These are phyloP conservation scores for Trichoderma arundinaceum DNA, from an alignment of 2,329 filamentous ascomycete species.

Conservation along the genomic window DNA sequence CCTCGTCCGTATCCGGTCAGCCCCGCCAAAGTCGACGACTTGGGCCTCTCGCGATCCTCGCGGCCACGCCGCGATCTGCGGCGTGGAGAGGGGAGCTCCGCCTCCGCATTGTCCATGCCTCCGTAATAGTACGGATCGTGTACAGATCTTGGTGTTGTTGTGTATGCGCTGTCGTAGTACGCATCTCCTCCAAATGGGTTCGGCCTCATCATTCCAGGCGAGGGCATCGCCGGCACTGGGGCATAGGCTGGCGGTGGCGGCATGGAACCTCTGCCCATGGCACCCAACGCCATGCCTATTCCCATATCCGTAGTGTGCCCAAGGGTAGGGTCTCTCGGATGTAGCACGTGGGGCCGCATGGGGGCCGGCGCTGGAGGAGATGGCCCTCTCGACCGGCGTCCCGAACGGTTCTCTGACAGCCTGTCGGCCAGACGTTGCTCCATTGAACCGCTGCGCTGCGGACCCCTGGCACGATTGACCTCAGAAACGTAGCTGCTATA, in stretches of 20 bases:
- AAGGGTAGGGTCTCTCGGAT: slow-evolving; percentile 19
- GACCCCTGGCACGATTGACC: slow-evolving; percentile 51
- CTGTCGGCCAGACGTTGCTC: slow-evolving; percentile 59
- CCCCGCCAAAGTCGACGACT: slow-evolving; percentile 54
- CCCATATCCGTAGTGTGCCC: slow-evolving; percentile 27
- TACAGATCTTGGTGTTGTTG: slow-evolving; percentile 39
- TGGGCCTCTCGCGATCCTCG: slow-evolving; percentile 40
- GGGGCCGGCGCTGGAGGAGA: slow-evolving; percentile 30
- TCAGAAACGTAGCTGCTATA: slow-evolving; percentile 48
- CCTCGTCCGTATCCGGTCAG: slow-evolving; percentile 53
- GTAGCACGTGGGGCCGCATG: slow-evolving; percentile 34
- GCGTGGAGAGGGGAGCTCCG: slow-evolving; percentile 39
- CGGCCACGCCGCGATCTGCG: slow-evolving; percentile 39
- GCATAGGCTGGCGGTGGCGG: slow-evolving; percentile 43
- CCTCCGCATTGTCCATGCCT: slow-evolving; percentile 34
- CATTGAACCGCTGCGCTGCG: slow-evolving; percentile 50
- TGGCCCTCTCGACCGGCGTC: slow-evolving; percentile 27
- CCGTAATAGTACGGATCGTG: slow-evolving; percentile 30
- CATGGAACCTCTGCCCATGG: slow-evolving; percentile 28
- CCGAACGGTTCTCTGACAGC: slow-evolving; percentile 52
- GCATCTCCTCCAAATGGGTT: slow-evolving; percentile 35
- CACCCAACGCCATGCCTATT: slow-evolving; percentile 22
- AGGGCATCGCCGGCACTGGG: slow-evolving; percentile 39
- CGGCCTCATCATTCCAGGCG: slow-evolving; percentile 43
- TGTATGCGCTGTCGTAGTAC: slow-evolving; percentile 45